A percentile compares a stretch with the other conserved stretches of the same genome.
Conservation (phyloP, 129 eudicot genomes). For the Flaveria bidentis region DNA sequence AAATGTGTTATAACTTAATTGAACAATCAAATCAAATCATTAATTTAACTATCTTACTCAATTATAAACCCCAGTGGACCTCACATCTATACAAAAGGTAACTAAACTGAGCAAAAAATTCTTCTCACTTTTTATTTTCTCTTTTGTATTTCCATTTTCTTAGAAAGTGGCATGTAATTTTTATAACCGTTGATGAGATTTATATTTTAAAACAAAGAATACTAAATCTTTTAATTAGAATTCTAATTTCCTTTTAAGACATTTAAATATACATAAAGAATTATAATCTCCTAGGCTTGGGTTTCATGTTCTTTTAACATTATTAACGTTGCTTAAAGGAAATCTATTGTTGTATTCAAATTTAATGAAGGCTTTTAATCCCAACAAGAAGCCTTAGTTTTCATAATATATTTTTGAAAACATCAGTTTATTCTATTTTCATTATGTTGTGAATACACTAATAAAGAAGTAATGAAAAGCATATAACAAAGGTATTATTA, state of each 20-base stretch:
- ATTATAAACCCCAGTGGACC: slow-evolving; percentile 32
- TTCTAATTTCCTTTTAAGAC: background rate
- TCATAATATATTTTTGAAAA: background rate
- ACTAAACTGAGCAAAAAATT: slow-evolving; percentile 3
- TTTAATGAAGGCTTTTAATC: too few relatives aligned
- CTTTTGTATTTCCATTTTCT: background rate
- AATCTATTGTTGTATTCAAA: too few relatives aligned
- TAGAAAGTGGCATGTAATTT: background rate
- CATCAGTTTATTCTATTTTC: background rate
- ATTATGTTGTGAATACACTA: background rate
- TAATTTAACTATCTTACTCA: slow-evolving; percentile 36
- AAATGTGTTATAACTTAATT: slow-evolving; percentile 19
- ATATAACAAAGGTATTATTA: too few relatives aligned
- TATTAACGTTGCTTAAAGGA: background rate
- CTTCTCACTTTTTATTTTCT: slow-evolving; percentile 13
- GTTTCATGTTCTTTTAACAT: background rate
- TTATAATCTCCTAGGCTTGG: background rate
- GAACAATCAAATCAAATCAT: slow-evolving; percentile 39
- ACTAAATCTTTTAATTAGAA: background rate
- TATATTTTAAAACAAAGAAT: background rate
- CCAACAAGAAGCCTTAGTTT: background rate
- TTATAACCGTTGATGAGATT: background rate
- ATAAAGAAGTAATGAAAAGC: background rate
- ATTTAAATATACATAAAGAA: background rate
- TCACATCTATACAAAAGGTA: slow-evolving; percentile 18